These are phyloP conservation scores for Hymenoscyphus albidus DNA, from an alignment of 2,329 filamentous ascomycete species.

Conservation along the genomic window DNA sequence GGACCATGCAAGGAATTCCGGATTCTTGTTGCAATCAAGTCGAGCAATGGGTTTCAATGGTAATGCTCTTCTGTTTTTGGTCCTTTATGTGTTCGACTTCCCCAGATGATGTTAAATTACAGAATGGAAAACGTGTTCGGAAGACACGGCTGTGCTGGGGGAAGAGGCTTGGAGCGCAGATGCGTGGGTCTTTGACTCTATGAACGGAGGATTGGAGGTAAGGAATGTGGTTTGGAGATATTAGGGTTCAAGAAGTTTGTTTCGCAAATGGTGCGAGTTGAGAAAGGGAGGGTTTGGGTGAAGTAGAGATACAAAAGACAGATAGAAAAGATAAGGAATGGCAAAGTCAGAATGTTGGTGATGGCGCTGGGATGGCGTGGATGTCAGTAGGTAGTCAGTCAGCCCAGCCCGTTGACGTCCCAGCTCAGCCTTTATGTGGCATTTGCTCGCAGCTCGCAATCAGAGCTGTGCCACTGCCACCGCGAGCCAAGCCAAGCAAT, in stretches of 20 bases:
- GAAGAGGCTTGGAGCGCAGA: neutral
- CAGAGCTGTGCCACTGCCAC: slow-evolving; percentile 7
- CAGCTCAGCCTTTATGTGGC: slow-evolving; percentile 2
- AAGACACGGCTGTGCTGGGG: slow-evolving; percentile 10
- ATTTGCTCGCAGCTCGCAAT: neutral
- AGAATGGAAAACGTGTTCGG: slow-evolving; percentile 8
- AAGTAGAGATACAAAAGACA: too few relatives aligned
- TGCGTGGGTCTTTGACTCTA: neutral
- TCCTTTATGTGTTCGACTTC: neutral
- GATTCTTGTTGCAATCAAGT: neutral
- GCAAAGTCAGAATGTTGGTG: neutral
- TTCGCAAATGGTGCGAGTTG: neutral
- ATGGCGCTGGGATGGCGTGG: neutral
- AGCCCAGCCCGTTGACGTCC: neutral
- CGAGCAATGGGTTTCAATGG: neutral
- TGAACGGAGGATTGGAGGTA: neutral
- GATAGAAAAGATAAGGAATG: too few relatives aligned
- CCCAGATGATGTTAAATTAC: neutral
- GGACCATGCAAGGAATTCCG: neutral
- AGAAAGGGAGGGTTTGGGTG: neutral
- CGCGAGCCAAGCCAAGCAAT: neutral
- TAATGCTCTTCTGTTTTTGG: neutral
- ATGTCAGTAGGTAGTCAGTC: neutral
- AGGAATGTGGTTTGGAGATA: slow-evolving; percentile 1
- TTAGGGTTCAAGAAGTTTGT: neutral